Evolutionary conservation across 2,329 filamentous ascomycete species (phyloP), one percentile per base, ranked within the genome.

Genomic region (Xylaria sp.): DNA sequence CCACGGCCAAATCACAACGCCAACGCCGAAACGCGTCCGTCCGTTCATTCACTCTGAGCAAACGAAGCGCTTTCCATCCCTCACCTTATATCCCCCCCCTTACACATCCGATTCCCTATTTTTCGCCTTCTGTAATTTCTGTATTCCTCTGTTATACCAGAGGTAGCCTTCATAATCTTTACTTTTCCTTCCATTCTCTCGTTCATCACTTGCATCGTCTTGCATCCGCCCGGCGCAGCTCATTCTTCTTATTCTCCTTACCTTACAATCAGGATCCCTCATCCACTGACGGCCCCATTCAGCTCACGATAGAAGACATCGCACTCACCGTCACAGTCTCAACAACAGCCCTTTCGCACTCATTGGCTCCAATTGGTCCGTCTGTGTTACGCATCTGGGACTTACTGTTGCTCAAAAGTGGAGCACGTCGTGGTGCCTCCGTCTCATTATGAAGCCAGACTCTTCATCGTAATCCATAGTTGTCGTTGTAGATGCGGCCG

Each of bases 401-500:
- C 41, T 52, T 50, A 58, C 46, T 37, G 41, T 48, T 59, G 18
- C 44, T 57, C 54, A 39, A 59, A 55, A 48, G 41, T 12, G 61
- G 61, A 31, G 66, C 41, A 52, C 58, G 59, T 65, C n/a, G 39
- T 60, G 28, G 67, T 34, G 44, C 41, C 46, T 57, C 37, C 20
- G 28, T 65, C 57, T 72, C 63, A 69, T 65, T 63, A 77, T 75
- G 71, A 75, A 73, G 71, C 68, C 58, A 63, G 56, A 37, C 31
- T 63, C 65, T 63, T 72, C 69, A 57, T 73, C 65, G 67, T 77
- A 76, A 73, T 72, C 69, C 59, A 65, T 73, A 72, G 67, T 74
- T 72, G 64, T 63, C 66, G 65, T 63, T 67, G 65, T 74, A 72
- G 65, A 69, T 64, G 58, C 62, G 63, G 66, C 55, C 59, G 69